These are phyloP conservation scores for Coemansia umbellata DNA, from an alignment of 192 early-diverging fungal genomes.

Conservation along the genomic window DNA sequence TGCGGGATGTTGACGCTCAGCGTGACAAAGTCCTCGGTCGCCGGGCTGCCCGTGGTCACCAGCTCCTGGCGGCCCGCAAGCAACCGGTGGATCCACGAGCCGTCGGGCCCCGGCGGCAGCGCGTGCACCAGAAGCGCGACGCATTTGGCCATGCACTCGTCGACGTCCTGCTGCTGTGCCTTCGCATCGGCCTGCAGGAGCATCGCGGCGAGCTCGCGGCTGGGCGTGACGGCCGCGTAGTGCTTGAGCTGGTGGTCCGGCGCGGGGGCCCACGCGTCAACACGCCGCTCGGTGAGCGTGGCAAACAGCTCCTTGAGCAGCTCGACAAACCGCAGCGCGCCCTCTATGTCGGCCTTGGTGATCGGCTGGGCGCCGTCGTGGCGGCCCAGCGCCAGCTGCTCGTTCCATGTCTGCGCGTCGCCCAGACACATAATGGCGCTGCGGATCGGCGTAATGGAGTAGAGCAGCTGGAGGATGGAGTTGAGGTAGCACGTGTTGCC, in stretches of 20 bases:
- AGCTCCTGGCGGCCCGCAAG: slow-evolving; percentile 31
- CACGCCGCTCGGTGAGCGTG: slow-evolving; percentile 25
- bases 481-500: slow-evolving; percentile 91
- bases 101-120: slow-evolving; percentile 42
- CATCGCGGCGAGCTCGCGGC: slow-evolving; percentile 58
- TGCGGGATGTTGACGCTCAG: slow-evolving; percentile 35
- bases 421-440: slow-evolving; percentile 54
- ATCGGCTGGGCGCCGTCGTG: slow-evolving; percentile 29
- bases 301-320: slow-evolving; percentile 54
- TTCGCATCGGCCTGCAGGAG: slow-evolving; percentile 31
- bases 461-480: slow-evolving; percentile 75
- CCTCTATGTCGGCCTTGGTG: slow-evolving; percentile 8
- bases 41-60: not conserved
- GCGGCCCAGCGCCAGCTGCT: slow-evolving; percentile 19
- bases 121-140: slow-evolving; percentile 62
- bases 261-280: slow-evolving; percentile 25
- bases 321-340: slow-evolving; percentile 47
- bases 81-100: slow-evolving; percentile 39
- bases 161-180: slow-evolving; percentile 67
- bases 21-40: slow-evolving; percentile 27
- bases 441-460: slow-evolving; percentile 60
- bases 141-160: slow-evolving; percentile 70
- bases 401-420: slow-evolving; percentile 47
- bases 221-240: slow-evolving; percentile 52
- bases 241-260: slow-evolving; percentile 36